Conservation (phyloP, 2,329 filamentous ascomycete species). For the Curvularia verruculosa region DNA sequence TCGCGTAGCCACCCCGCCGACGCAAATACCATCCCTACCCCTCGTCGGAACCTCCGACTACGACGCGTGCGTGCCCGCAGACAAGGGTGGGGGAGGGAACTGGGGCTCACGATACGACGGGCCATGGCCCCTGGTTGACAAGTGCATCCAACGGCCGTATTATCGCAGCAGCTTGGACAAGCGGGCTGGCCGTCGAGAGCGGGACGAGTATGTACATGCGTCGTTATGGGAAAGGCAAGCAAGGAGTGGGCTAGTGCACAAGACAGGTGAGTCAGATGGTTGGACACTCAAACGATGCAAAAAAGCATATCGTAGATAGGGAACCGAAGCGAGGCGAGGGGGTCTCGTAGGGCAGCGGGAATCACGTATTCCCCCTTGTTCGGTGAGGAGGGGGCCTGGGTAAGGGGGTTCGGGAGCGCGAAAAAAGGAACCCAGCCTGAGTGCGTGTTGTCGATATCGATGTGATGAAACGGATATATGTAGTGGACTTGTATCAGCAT, state of each 20-base stretch:
- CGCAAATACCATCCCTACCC: not conserved
- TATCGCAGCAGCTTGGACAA: not conserved
- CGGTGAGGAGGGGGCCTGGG: no score
- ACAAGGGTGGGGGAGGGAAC: no score
- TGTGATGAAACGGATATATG: no score
- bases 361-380: not conserved
- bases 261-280: not conserved
- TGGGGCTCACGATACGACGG: no score
- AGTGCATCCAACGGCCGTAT: not conserved
- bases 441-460: no score
- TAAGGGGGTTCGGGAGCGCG: no score
- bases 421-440: no score
- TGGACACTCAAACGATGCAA: not conserved
- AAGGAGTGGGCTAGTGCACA: not conserved
- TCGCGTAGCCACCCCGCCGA: not conserved
- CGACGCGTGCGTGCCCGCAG: not conserved
- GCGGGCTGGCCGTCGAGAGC: not conserved
- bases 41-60: not conserved
- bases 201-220: no score
- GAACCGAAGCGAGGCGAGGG: not conserved
- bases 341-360: not conserved
- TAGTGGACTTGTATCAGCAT: no score
- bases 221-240: not conserved
- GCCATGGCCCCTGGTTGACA: no score
- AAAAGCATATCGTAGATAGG: not conserved